Percentiles rank a stretch among this genome's conserved stretches.
phyloP scores from a whole-genome alignment of 2,329 filamentous ascomycete genomes.

The Paraphoma chrysanthemicola region DNA sequence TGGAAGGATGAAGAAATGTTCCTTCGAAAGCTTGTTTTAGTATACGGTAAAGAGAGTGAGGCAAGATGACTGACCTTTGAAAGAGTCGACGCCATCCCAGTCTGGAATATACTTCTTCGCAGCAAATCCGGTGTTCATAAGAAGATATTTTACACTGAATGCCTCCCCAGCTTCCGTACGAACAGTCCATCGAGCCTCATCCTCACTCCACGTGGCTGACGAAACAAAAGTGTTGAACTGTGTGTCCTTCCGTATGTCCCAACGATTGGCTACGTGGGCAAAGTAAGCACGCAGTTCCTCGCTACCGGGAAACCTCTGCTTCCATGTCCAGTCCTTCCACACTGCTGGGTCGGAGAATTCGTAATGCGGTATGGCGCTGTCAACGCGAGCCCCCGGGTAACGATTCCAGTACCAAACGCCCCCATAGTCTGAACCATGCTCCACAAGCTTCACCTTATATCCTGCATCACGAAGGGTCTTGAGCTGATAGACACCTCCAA shows the following conservation, averaged over 20 bases:
- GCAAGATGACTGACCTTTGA: slow-evolving; percentile 17
- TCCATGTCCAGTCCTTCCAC: slow-evolving; percentile 27
- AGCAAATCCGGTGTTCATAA: slow-evolving; percentile 57
- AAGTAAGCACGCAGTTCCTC: slow-evolving; percentile 30
- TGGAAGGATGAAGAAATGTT: too few relatives aligned
- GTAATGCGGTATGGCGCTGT: slow-evolving; percentile 27
- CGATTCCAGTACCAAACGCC: slow-evolving; percentile 38
- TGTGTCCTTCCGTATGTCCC: slow-evolving; percentile 28
- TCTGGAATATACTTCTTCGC: slow-evolving; percentile 54
- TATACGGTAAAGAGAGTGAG: too few relatives aligned
- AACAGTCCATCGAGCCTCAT: too few relatives aligned
- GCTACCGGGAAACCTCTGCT: slow-evolving; percentile 26
- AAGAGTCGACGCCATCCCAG: slow-evolving; percentile 43
- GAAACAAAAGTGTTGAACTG: slow-evolving; percentile 47
- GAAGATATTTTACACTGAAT: slow-evolving; percentile 53
- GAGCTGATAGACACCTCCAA: slow-evolving; percentile 36
- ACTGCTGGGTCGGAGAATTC: slow-evolving; percentile 28
- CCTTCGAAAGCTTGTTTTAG: too few relatives aligned
- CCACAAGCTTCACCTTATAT: slow-evolving; percentile 29
- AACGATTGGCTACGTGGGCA: slow-evolving; percentile 21
- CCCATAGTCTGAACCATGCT: slow-evolving; percentile 23
- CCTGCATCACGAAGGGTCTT: slow-evolving; percentile 31
- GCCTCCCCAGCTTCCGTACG: slow-evolving; percentile 41
- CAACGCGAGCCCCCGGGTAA: slow-evolving; percentile 39
- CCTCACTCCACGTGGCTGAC: too few relatives aligned